Evolutionary conservation across 202 grass and related monocot genomes (phyloP), one percentile per base, ranked within the genome.

Genomic region (Dendrocalamus latiflorus): DNA sequence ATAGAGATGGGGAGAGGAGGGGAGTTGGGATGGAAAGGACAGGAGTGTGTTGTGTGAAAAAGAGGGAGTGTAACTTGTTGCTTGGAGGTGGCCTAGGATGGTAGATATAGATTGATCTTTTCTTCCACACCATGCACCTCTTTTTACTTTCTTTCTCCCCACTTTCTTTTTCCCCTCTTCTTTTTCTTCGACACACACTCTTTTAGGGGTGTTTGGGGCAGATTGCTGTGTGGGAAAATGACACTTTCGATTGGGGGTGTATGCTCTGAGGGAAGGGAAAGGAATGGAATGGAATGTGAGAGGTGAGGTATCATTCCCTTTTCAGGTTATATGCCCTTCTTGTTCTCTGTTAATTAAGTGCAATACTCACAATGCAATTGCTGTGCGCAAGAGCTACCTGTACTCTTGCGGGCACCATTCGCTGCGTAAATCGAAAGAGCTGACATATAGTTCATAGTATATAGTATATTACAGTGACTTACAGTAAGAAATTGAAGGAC

Each of bases 41-140:
- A 63, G 53, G 72, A 63, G 83, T 86, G 78, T 74, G 77, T 74
- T 38, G 84, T 63, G 74, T 70, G 63, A 83, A 83, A 83, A 86
- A 62, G 74, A 39, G 57, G 18, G 64, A 37, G 6, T 38, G 88
- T 74, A 78, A 81, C 74, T 75, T 90, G 88, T 84, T 83, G 72
- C 73, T 67, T 49, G 72, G 63, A 59, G 70, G 60, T 70, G 77
- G 63, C 41, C 80, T 79, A 70, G 63, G 85, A 76, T 62, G 79
- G 84, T 56, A 83, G 84, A 83, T 83, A 83, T 90, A 90, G 80
- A 84, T 84, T 70, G 89, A 21, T 76, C 84, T 87, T 87, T 90
- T 80, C 84, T 83, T 83, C 84, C 80, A 75, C 75, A 87, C 84
- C 84, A 80, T 86, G 78, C 73, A 49, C 55, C 77, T 73, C 71